phyloP scores from a whole-genome alignment of 345 rosid species.

The Abelmoschus esculentus region DNA sequence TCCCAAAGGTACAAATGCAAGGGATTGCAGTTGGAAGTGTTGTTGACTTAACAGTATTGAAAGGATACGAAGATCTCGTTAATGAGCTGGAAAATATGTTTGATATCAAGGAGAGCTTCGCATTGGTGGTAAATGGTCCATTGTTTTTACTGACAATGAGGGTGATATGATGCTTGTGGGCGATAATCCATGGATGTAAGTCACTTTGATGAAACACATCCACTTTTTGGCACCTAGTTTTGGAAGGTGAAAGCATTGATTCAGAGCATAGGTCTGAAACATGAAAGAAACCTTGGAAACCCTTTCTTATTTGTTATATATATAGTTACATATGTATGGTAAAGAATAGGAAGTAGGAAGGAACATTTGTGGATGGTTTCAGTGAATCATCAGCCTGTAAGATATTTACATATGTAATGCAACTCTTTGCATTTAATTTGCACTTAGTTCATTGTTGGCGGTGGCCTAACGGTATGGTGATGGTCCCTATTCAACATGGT shows the following conservation, averaged over 20 bases:
- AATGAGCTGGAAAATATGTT: conserved; percentile 62
- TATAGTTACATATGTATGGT: not conserved
- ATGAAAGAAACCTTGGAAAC: conserved; percentile 5
- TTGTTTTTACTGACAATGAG: conserved; percentile 61
- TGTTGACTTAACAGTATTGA: conserved; percentile 44
- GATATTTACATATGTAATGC: not conserved
- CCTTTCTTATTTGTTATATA: not conserved
- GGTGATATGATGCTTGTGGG: conserved; percentile 75
- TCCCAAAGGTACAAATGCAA: conserved; percentile 66
- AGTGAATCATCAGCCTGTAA: conserved; percentile 14
- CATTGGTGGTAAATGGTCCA: conserved; percentile 53
- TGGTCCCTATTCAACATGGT: conserved; percentile 7
- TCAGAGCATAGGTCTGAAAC: conserved; percentile 32
- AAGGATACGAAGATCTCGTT: conserved; percentile 48
- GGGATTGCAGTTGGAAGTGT: conserved; percentile 79
- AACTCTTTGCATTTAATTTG: not conserved
- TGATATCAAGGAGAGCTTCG: conserved; percentile 53
- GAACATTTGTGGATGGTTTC: not conserved
- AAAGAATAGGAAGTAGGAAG: too few species aligned
- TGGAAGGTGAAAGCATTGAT: conserved; percentile 40
- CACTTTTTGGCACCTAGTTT: not conserved
- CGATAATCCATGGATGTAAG: conserved; percentile 76
- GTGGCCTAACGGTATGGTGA: not conserved
- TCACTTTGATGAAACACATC: not conserved
- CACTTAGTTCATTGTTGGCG: not conserved